Percentiles rank a stretch among this genome's conserved stretches.
Evolutionary conservation across 129 eudicot species (phyloP).

Genomic region (Flaveria ramosissima): DNA sequence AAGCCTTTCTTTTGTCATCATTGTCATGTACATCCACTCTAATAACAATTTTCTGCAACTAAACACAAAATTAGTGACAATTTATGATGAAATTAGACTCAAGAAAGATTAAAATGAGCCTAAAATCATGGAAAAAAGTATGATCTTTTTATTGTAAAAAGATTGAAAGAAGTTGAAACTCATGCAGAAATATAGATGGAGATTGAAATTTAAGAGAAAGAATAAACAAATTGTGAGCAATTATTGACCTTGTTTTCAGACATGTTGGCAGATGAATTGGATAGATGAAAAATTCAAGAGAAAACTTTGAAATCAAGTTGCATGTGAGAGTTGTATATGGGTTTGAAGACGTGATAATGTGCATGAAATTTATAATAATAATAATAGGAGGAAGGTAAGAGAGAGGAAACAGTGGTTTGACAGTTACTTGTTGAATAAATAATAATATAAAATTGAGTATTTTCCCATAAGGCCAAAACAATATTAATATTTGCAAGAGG

Average conservation of each 20-base stretch:
- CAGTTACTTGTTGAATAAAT: slow-evolving; percentile 11
- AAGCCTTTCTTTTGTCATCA: slow-evolving; percentile 30
- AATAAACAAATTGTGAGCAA: neutral
- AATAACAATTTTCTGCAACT: slow-evolving; percentile 38
- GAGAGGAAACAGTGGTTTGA: slow-evolving; percentile 14
- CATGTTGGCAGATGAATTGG: slow-evolving; percentile 22
- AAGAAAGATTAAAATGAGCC: neutral
- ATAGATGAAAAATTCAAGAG: slow-evolving; percentile 8
- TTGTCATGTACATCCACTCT: slow-evolving; percentile 33
- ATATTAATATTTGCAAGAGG: too few relatives aligned
- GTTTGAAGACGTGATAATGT: neutral
- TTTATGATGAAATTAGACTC: neutral
- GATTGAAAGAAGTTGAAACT: neutral
- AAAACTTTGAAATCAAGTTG: slow-evolving; percentile 6
- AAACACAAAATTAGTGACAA: neutral
- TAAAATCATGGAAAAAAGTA: neutral
- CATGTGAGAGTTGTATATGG: neutral
- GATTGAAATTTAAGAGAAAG: neutral
- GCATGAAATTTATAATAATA: slow-evolving; percentile 21
- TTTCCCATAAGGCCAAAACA: too few relatives aligned
- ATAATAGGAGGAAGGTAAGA: slow-evolving; percentile 8
- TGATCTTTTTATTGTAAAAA: neutral
- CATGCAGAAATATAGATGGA: neutral
- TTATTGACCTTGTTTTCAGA: slow-evolving; percentile 40
- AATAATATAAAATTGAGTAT: neutral